Conservation (phyloP, 31 red algal species). For the Porphyra umbilicalis region DNA sequence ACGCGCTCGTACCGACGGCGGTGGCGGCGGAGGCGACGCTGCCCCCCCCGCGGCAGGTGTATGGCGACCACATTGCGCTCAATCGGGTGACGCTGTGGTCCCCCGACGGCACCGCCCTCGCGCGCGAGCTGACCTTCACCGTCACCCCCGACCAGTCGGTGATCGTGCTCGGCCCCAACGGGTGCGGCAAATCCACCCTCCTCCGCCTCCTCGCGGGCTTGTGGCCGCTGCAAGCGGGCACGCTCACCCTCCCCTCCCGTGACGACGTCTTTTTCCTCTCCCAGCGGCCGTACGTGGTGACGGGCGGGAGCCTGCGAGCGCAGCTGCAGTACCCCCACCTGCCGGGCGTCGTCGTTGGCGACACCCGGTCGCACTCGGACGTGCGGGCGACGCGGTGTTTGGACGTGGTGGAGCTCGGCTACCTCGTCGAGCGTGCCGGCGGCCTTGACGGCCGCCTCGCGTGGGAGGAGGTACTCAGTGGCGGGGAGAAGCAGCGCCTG, state of each 20-base stretch:
- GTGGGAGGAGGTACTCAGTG: slow-evolving; percentile 68
- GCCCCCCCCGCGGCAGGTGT: background rate
- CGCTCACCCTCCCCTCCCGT: slow-evolving; percentile 49
- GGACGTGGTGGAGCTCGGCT: slow-evolving; percentile 56
- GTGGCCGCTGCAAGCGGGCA: slow-evolving; percentile 74
- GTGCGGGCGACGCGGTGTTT: slow-evolving; percentile 38
- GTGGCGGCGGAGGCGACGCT: background rate
- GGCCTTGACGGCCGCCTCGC: slow-evolving; percentile 43
- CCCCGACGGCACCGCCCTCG: slow-evolving; percentile 60
- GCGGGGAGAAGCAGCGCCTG: slow-evolving; percentile 83
- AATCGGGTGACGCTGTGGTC: slow-evolving; percentile 70
- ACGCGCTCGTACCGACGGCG: background rate
- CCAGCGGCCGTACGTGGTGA: slow-evolving; percentile 83
- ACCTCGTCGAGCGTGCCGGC: slow-evolving; percentile 42
- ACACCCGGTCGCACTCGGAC: slow-evolving; percentile 45
- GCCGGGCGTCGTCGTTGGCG: slow-evolving; percentile 53
- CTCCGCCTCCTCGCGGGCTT: slow-evolving; percentile 71
- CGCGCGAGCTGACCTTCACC: slow-evolving; percentile 44
- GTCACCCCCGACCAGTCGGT: slow-evolving; percentile 38
- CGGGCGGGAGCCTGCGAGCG: slow-evolving; percentile 60
- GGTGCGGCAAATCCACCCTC: slow-evolving; percentile 77
- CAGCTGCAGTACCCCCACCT: slow-evolving; percentile 87
- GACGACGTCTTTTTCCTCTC: slow-evolving; percentile 72
- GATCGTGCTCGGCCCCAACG: slow-evolving; percentile 62
- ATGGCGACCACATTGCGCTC: slow-evolving; percentile 38